A percentile compares a stretch with the other conserved stretches of the same genome.
phyloP scores from a whole-genome alignment of 2,329 filamentous ascomycete genomes.

The Fusarium nanum region DNA sequence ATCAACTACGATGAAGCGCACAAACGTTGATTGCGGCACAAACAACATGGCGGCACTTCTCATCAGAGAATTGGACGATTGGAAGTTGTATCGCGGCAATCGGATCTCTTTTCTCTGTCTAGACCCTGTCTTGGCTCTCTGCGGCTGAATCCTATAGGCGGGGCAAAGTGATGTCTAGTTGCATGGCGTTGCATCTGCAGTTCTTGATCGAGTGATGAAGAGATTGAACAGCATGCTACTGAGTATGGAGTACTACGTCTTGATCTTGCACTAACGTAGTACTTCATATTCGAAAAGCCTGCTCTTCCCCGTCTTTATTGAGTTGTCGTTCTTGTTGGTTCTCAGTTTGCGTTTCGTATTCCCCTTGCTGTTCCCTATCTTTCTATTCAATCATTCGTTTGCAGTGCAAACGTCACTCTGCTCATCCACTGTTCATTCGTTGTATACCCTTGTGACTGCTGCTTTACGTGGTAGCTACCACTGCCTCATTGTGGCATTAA shows the following conservation, averaged over 20 bases:
- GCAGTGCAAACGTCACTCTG: constrained; percentile 5
- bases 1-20: constrained; percentile 3
- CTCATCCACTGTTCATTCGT: neutral
- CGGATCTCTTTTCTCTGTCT: neutral
- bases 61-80: constrained; percentile 24
- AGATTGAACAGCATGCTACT: neutral
- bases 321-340: constrained; percentile 9
- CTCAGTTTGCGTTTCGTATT: constrained; percentile 19
- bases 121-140: constrained; percentile 1
- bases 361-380: neutral
- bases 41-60: constrained; percentile 26
- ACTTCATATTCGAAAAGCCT: constrained; percentile 21
- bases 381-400: constrained; percentile 14
- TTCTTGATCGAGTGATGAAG: constrained; percentile 32
- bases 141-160: constrained; percentile 18
- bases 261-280: neutral
- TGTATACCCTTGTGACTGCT: neutral
- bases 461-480: neutral
- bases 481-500: constrained; percentile 19
- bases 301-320: constrained; percentile 1
- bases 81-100: constrained; percentile 16
- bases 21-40: constrained; percentile 14
- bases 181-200: constrained; percentile 12
- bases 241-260: neutral
- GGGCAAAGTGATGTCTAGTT: neutral